Conservation (phyloP, 1,284 basidiomycete genomes). For the Boletus semigastroideus region DNA sequence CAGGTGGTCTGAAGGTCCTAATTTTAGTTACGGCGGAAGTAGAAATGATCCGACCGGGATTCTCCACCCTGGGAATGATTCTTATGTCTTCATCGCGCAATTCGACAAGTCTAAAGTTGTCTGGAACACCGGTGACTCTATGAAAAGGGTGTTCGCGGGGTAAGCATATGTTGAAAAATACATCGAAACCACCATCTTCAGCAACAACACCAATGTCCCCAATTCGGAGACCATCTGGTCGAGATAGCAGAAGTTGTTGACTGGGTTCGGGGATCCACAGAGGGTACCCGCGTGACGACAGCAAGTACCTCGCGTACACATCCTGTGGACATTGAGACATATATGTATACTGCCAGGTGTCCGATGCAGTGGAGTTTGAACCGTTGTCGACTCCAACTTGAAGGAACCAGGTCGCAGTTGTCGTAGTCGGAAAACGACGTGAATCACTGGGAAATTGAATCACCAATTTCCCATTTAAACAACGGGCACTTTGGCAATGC, state of each 20-base stretch:
- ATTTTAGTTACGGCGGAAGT: constrained; percentile 4
- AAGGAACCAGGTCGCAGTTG: too few relatives aligned
- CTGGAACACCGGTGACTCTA: constrained; percentile 8
- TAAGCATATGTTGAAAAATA: constrained; percentile 29
- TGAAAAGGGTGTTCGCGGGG: constrained; percentile 9
- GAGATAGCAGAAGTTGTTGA: constrained; percentile 6
- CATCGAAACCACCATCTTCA: background rate
- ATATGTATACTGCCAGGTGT: background rate
- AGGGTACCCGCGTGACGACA: constrained; percentile 10
- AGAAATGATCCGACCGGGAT: constrained; percentile 2
- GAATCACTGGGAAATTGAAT: too few relatives aligned
- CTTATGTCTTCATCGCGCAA: constrained; percentile 2
- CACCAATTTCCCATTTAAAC: too few relatives aligned
- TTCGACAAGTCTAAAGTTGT: constrained; percentile 5
- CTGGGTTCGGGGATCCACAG: constrained; percentile 26
- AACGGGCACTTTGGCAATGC: too few relatives aligned
- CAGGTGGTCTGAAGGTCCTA: background rate
- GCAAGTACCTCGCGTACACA: constrained; percentile 8
- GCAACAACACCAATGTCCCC: background rate
- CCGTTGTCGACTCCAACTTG: too few relatives aligned
- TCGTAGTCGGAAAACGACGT: too few relatives aligned
- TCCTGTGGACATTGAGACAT: constrained; percentile 2
- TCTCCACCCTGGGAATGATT: background rate
- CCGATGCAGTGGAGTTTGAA: too few relatives aligned
- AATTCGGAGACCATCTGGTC: background rate